A percentile compares a stretch with the other conserved stretches of the same genome.
phyloP scores from a whole-genome alignment of 75 land plant genomes.

The Larix kaempferi region DNA sequence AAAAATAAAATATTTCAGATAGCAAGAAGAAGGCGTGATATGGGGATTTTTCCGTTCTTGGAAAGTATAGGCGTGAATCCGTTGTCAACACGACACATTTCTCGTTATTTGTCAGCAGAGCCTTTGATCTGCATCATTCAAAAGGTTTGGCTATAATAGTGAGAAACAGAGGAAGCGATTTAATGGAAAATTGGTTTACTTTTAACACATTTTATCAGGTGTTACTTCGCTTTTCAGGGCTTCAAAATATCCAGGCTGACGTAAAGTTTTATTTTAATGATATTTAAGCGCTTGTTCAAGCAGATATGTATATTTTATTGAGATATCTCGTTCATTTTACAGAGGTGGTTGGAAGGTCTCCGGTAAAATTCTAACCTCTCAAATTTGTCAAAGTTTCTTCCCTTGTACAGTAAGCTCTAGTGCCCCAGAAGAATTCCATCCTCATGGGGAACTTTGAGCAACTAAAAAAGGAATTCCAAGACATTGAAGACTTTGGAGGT shows the following conservation, averaged over 20 bases:
- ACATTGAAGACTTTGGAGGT: neutral
- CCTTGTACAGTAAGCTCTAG: neutral
- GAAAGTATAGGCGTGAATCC: constrained; percentile 56
- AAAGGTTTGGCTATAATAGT: constrained; percentile 29
- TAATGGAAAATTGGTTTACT: neutral
- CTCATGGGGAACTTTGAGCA: neutral
- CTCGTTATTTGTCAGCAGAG: constrained; percentile 35
- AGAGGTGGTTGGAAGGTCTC: neutral
- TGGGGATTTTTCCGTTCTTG: constrained; percentile 45
- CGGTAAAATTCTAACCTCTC: neutral
- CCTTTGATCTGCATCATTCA: constrained; percentile 28
- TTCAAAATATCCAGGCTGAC: neutral
- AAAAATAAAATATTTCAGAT: constrained; percentile 36
- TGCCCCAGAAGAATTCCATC: neutral
- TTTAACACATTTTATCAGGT: neutral
- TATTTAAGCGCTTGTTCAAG: neutral
- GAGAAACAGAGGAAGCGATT: neutral
- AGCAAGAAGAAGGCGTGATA: constrained; percentile 55
- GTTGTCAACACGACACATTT: constrained; percentile 31
- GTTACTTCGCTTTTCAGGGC: neutral
- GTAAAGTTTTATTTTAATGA: neutral
- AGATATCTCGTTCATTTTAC: neutral
- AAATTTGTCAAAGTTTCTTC: neutral
- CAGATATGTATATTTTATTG: neutral
- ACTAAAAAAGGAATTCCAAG: neutral